Conservation (phyloP, 768 basidiomycete genomes). For the Lyophyllum decastes region DNA sequence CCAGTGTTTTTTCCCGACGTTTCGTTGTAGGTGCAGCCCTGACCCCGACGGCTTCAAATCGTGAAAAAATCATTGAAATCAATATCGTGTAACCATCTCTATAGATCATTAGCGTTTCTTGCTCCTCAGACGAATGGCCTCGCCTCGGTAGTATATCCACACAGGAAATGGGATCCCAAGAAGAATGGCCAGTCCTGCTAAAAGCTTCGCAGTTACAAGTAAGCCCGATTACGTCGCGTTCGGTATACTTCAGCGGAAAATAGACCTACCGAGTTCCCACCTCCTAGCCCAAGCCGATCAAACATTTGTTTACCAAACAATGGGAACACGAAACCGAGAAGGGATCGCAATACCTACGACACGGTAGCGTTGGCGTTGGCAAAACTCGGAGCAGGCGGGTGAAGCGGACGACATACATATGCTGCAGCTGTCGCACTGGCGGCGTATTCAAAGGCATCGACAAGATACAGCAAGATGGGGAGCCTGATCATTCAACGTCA, state of each 20-base stretch:
- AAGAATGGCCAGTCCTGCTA: slow-evolving; percentile 59
- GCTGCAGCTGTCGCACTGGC: slow-evolving; percentile 74
- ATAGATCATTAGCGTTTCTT: slow-evolving; percentile 2
- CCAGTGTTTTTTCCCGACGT: too few species aligned
- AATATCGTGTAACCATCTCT: neutral
- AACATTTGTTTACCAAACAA: slow-evolving; percentile 63
- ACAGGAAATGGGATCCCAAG: slow-evolving; percentile 75
- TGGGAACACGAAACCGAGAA: slow-evolving; percentile 50
- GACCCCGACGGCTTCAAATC: too few species aligned
- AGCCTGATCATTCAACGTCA: slow-evolving; percentile 38
- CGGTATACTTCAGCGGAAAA: neutral
- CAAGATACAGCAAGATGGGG: slow-evolving; percentile 69
- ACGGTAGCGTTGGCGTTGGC: neutral
- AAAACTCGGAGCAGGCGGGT: neutral
- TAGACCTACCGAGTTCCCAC: slow-evolving; percentile 61
- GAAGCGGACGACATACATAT: slow-evolving; percentile 40
- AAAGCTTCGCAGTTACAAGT: slow-evolving; percentile 30
- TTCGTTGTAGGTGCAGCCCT: neutral
- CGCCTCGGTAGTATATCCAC: slow-evolving; percentile 71
- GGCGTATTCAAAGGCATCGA: slow-evolving; percentile 70
- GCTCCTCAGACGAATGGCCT: slow-evolving; percentile 49
- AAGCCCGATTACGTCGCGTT: neutral
- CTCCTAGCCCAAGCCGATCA: slow-evolving; percentile 57
- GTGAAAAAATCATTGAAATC: neutral
- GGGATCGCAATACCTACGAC: slow-evolving; percentile 43